Evolutionary conservation across 805 yeast species (phyloP).

Genomic region (Wickerhamiella kazuoi): DNA sequence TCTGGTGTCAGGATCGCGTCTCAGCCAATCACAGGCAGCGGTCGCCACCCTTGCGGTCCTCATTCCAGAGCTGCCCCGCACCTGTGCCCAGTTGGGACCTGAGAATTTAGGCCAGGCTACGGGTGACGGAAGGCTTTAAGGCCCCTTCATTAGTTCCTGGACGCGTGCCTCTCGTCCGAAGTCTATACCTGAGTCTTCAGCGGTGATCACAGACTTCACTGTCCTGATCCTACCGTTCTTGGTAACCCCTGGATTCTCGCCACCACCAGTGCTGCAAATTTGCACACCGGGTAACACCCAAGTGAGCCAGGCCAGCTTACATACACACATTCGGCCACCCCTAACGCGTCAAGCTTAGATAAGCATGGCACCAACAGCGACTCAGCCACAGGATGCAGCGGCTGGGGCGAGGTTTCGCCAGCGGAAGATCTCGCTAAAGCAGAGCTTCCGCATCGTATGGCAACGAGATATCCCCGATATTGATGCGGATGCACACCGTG

Average conservation of each 20-base stretch:
- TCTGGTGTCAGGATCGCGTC: neutral
- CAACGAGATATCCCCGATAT: conserved; percentile 67
- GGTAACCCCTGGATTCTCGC: neutral
- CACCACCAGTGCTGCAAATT: neutral
- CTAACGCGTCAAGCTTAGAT: too few relatives aligned
- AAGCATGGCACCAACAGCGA: neutral
- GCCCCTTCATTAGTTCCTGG: too few relatives aligned
- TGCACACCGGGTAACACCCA: neutral
- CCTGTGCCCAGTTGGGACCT: neutral
- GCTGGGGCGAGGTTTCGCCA: conserved; percentile 64
- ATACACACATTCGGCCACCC: neutral
- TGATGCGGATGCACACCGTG: conserved; percentile 69
- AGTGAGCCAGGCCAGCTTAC: neutral
- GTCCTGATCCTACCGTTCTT: neutral
- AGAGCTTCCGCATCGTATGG: conserved; percentile 55
- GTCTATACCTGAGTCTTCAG: too few relatives aligned
- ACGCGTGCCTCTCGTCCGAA: too few relatives aligned
- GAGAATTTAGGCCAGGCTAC: neutral
- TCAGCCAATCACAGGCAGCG: neutral
- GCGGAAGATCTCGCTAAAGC: conserved; percentile 85
- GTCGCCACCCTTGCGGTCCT: neutral
- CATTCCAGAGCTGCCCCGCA: neutral
- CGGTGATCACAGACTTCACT: neutral
- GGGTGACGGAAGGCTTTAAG: too few relatives aligned
- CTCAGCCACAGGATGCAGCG: conserved; percentile 1